Evolutionary conservation across 169 alveolate species (phyloP), one percentile per base, ranked within the genome.

Genomic region (Theileria parva): DNA sequence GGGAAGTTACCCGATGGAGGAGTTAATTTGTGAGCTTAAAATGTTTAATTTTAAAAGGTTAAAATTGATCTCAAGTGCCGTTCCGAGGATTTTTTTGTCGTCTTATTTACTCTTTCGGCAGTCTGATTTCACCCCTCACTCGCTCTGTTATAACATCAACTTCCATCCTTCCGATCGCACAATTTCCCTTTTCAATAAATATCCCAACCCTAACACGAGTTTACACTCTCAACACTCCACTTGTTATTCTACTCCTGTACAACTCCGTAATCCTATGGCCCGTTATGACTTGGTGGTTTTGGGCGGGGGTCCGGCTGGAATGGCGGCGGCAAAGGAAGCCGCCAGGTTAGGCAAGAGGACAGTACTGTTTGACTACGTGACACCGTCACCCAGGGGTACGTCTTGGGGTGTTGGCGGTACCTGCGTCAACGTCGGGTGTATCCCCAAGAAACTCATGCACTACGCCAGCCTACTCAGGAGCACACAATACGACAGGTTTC

Each of bases 371-470:
- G 99, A 97, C 79, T 97, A 86, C 85, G 99, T 98, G 4, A 93
- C 92, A 67, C 99, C 99, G 23, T 91, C 99, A 12, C 97, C 97
- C 15, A 85, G 91, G 51, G 99, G 99, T 37, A 93, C 99, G 0
- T 91, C 92, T 50, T 98, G 99, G 99, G 92, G 94, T 12, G 70
- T 95, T 12, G 99, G 99, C 55, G 99, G 99, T 12, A 97, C 99
- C 8, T 98, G 99, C 78, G 99, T 98, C 12, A 97, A 97, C 85
- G 99, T 97, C 7, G 99, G 99, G 15, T 98, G 99, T 81, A 97
- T 98, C 30, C 99, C 99, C 15, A 98, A 98, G 90, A 98, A 97
- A 86, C 92, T 98, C 83, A 96, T 98, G 99, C 99, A 97, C 74
- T 97, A 94, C 80, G 96, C 99, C 27, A 98, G 97, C 12, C 48